These are phyloP conservation scores for Dioscorea cayenensis DNA, from an alignment of 116 monocot genomes.

Conservation along the genomic window DNA sequence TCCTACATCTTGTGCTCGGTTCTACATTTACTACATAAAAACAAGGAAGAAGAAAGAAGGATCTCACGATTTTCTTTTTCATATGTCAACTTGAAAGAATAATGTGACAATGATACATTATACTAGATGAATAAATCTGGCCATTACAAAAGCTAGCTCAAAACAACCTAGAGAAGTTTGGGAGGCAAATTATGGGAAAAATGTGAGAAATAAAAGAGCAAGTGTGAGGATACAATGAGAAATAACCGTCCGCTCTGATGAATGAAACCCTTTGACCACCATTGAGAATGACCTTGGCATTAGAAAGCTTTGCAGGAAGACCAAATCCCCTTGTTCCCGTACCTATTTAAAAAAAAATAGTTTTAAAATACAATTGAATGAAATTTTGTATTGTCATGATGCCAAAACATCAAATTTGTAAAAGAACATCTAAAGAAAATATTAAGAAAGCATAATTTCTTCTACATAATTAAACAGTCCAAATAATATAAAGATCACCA, in stretches of 20 bases:
- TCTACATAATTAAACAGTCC: background rate
- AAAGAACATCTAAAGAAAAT: background rate
- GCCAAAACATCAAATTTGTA: background rate
- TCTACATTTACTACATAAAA: no score
- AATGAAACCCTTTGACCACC: slow-evolving; percentile 76
- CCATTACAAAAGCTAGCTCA: no score
- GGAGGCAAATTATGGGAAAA: background rate
- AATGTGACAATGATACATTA: background rate
- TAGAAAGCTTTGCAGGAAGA: slow-evolving; percentile 51
- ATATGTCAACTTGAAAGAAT: no score
- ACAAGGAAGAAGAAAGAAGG: no score
- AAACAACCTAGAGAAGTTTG: no score
- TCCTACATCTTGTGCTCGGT: no score
- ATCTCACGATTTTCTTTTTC: no score
- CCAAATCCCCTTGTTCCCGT: slow-evolving; percentile 48
- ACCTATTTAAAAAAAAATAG: slow-evolving; percentile 12
- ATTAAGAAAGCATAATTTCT: background rate
- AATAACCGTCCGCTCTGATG: slow-evolving; percentile 78
- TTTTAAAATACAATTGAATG: background rate
- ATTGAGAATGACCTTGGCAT: slow-evolving; percentile 83
- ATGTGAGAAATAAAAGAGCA: background rate
- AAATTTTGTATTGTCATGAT: background rate
- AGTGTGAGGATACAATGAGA: slow-evolving; percentile 69
- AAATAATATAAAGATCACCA: background rate
- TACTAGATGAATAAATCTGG: background rate